Percentiles rank a stretch among this genome's conserved stretches.
Evolutionary conservation across 2,329 filamentous ascomycete genomes (phyloP).

Genomic region (Metarhizium album): DNA sequence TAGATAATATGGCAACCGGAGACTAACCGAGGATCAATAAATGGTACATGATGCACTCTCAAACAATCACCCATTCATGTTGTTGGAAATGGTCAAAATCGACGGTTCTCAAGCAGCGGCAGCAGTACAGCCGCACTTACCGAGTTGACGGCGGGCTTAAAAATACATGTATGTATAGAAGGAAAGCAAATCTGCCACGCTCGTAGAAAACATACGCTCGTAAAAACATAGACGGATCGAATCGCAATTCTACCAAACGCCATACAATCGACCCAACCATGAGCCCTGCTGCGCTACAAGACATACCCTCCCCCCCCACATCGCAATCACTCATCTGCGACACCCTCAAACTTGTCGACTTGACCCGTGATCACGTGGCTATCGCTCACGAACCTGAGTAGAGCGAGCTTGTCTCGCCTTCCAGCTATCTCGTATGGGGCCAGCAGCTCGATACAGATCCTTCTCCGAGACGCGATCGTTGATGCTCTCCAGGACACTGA

Average conservation of each 20-base stretch:
- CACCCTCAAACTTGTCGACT: background rate
- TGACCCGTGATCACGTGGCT: background rate
- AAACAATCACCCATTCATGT: background rate
- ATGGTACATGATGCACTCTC: background rate
- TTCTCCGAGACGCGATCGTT: slow-evolving; percentile 72
- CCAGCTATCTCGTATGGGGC: slow-evolving; percentile 68
- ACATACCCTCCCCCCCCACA: background rate
- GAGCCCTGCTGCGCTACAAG: background rate
- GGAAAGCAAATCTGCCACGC: no score
- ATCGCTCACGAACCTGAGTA: slow-evolving; percentile 16
- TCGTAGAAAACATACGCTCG: no score
- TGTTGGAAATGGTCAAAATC: background rate
- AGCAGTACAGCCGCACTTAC: no score
- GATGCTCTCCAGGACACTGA: slow-evolving; percentile 84
- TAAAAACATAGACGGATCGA: background rate
- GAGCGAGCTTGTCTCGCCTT: slow-evolving; percentile 46
- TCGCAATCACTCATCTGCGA: background rate
- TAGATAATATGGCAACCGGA: background rate
- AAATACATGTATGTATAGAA: background rate
- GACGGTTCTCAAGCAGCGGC: no score
- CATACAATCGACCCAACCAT: background rate
- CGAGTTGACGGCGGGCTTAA: no score
- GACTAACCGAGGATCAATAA: background rate
- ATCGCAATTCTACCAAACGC: slow-evolving; percentile 1
- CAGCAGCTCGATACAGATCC: slow-evolving; percentile 62